Percentiles rank a stretch among this genome's conserved stretches.
Conservation (phyloP, 352 stramenopile genomes). For the Thraustotheca clavata region DNA sequence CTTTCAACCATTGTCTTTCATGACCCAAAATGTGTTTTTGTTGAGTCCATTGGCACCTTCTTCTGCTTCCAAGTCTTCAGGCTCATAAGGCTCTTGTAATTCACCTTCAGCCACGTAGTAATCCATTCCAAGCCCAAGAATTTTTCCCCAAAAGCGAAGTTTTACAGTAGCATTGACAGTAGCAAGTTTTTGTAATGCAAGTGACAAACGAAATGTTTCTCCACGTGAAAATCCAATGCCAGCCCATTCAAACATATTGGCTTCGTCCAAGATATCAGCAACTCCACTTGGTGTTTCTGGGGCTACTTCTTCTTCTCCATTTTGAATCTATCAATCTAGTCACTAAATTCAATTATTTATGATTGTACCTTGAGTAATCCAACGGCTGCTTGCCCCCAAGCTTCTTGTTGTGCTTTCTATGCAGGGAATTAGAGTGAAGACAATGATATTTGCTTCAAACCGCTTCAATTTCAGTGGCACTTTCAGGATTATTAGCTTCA, state of each 20-base stretch:
- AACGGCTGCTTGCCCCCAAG: slow-evolving; percentile 53
- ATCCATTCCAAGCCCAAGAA: slow-evolving; percentile 58
- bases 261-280: slow-evolving; percentile 63
- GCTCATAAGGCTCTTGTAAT: slow-evolving; percentile 33
- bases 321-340: slow-evolving; percentile 29
- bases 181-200: slow-evolving; percentile 50
- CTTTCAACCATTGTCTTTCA: slow-evolving; percentile 61
- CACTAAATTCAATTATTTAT: not conserved
- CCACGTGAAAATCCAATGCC: slow-evolving; percentile 60
- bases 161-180: slow-evolving; percentile 47
- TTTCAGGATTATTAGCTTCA: slow-evolving; percentile 26
- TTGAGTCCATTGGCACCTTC: slow-evolving; percentile 65
- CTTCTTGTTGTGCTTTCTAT: slow-evolving; percentile 51
- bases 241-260: slow-evolving; percentile 78
- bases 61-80: slow-evolving; percentile 59
- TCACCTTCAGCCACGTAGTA: slow-evolving; percentile 85
- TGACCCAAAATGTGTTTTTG: slow-evolving; percentile 87
- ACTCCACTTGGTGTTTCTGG: slow-evolving; percentile 35
- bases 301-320: slow-evolving; percentile 36
- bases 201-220: slow-evolving; percentile 62
- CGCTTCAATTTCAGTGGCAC: slow-evolving; percentile 37
- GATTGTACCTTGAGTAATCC: slow-evolving; percentile 42
- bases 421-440: not conserved
- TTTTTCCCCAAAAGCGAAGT: slow-evolving; percentile 84
- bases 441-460: slow-evolving; percentile 27